Evolutionary conservation across 768 basidiomycete genomes (phyloP), one percentile per base, ranked within the genome.

Genomic region (Grammothele lineata): DNA sequence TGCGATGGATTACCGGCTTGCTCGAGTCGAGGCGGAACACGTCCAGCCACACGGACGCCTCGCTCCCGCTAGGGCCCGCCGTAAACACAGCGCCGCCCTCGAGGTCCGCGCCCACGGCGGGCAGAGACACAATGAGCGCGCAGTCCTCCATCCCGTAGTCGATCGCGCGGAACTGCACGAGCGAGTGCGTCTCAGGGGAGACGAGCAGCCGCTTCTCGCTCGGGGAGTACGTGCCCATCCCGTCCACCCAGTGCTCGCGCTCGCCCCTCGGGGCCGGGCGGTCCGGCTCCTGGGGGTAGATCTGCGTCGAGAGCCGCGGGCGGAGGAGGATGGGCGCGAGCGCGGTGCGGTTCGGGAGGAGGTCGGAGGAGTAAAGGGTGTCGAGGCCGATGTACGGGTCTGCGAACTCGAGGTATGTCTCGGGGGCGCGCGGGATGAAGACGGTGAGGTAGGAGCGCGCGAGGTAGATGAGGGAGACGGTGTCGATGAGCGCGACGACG

Each of bases 101-200:
- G 24, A 44, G 35, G 11, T n/a, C 33, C 21, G 15, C 45, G 22
- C 40, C 35, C 12, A 24, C 23, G 12, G 32, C 27, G n/a, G 51
- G 51, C 33, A 53, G 51, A n/a, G 37, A 43, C 32, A 53, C 19
- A 26, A 48, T 47, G 18, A 47, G 51, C 27, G 22, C 27, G 47
- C 51, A 48, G 19, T 48, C 51, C 21, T 53, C 51, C 46, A 47
- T 53, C 32, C 51, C 51, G 30, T 45, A 53, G 51, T 53, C 51
- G 30, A 53, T 48, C 22, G 47, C 43, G 43, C 51, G 51, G 39
- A 45, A 48, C 18, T 53, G 51, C 15, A 45, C 36, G 34, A 53
- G 18, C 10, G 47, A 48, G 26, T 45, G 51, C 7, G 42, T 38
- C 51, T 53, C 24, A 0, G 39, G 34, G 1, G 44, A 37, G 0